Conservation (phyloP, 495 filamentous ascomycete genomes). For the Tuber brumale region DNA sequence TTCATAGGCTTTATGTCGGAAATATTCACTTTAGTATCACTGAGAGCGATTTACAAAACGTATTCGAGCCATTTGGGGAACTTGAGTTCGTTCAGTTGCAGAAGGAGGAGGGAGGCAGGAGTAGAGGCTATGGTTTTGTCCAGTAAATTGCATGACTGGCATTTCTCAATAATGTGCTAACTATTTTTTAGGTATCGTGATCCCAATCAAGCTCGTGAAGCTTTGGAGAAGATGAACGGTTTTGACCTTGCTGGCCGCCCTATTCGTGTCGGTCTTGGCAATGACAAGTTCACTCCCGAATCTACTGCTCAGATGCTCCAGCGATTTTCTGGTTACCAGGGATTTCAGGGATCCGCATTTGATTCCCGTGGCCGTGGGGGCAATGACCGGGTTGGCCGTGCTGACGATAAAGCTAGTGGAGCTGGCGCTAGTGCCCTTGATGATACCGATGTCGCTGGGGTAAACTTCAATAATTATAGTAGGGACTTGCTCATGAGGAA, state of each 20-base stretch:
- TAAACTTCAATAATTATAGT: slow-evolving; percentile 99
- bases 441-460: slow-evolving; percentile 94
- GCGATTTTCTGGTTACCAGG: slow-evolving; percentile 72
- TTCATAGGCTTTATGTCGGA: slow-evolving; percentile 97
- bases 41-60: slow-evolving; percentile 88
- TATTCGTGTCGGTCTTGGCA: slow-evolving; percentile 98
- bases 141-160: slow-evolving; percentile 61
- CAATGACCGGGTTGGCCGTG: slow-evolving; percentile 89
- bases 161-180: slow-evolving; percentile 41
- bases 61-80: slow-evolving; percentile 97
- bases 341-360: slow-evolving; percentile 90
- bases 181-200: slow-evolving; percentile 69
- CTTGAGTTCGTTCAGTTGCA: slow-evolving; percentile 96
- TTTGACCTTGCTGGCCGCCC: slow-evolving; percentile 97
- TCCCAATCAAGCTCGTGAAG: slow-evolving; percentile 82
- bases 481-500: slow-evolving; percentile 96
- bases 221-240: slow-evolving; percentile 98
- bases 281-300: slow-evolving; percentile 99
- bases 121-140: slow-evolving; percentile 95
- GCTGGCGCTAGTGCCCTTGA: slow-evolving; percentile 86
- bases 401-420: slow-evolving; percentile 79
- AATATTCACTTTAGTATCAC: slow-evolving; percentile 99
- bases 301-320: slow-evolving; percentile 85
- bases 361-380: slow-evolving; percentile 69
- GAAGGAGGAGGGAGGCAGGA: slow-evolving; percentile 85